A percentile compares a stretch with the other conserved stretches of the same genome.
Conservation (phyloP, 2,329 filamentous ascomycete genomes). For the Ophiostoma populinum region DNA sequence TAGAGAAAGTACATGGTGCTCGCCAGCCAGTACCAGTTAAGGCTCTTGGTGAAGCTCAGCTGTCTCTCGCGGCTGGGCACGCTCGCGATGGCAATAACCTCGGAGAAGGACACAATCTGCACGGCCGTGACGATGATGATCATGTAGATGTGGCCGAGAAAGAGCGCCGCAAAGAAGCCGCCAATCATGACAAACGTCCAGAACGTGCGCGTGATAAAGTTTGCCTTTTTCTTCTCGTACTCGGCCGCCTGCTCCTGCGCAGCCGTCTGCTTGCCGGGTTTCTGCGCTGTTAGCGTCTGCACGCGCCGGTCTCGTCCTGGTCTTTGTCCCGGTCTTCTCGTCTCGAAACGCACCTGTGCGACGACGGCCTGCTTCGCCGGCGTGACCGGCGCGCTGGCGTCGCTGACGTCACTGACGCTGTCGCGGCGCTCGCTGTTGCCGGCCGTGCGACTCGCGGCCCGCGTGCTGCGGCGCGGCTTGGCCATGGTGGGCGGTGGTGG, state of each 20-base stretch:
- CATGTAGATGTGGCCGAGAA: constrained; percentile 95
- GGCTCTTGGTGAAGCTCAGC: constrained; percentile 80
- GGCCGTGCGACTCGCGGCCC: constrained; percentile 36
- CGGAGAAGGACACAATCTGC: constrained; percentile 96
- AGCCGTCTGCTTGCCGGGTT: constrained; percentile 22
- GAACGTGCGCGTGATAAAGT: constrained; percentile 90
- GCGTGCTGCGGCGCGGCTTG: constrained; percentile 32
- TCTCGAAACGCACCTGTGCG: constrained; percentile 1
- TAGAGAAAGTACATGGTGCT: constrained; percentile 99
- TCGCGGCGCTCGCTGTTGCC: constrained; percentile 39
- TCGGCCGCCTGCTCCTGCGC: constrained; percentile 36
- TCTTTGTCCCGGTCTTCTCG: too few relatives aligned
- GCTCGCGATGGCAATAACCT: constrained; percentile 94
- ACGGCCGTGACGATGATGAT: constrained; percentile 82
- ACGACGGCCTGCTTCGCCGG: too few relatives aligned
- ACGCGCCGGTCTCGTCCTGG: too few relatives aligned
- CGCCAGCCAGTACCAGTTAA: constrained; percentile 99
- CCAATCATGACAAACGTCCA: constrained; percentile 98
- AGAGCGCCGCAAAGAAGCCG: constrained; percentile 79
- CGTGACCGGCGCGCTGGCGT: too few relatives aligned
- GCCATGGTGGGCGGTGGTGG: constrained; percentile 12
- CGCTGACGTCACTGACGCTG: constrained; percentile 46
- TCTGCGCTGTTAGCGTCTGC: too few relatives aligned
- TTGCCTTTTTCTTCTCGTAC: constrained; percentile 97
- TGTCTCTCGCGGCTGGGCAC: constrained; percentile 83